phyloP scores from a whole-genome alignment of 352 stramenopile species.

The Thraustochytrium sp. region DNA sequence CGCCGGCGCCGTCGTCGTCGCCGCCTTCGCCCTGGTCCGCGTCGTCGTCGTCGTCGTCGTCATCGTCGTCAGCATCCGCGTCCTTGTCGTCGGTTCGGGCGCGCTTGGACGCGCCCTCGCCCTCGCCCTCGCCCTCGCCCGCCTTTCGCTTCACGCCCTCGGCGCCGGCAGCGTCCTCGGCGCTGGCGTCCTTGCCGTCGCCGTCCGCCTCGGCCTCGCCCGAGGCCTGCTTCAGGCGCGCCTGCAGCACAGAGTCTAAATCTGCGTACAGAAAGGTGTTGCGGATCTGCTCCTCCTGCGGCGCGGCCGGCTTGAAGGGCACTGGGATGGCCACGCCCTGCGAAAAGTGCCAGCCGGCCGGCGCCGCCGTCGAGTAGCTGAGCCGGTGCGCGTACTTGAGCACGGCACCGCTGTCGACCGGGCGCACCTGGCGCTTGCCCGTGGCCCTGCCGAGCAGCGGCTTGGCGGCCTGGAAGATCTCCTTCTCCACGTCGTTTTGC shows the following conservation, averaged over 20 bases:
- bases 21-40: not conserved
- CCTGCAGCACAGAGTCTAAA: not conserved
- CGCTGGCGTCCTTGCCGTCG: not conserved
- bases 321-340: slow-evolving; percentile 12
- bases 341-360: slow-evolving; percentile 25
- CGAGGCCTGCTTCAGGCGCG: not conserved
- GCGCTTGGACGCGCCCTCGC: not conserved
- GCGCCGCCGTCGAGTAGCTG: slow-evolving; percentile 23
- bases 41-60: not conserved
- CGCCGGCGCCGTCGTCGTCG: not conserved
- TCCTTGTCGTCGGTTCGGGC: not conserved
- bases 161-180: not conserved
- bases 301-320: slow-evolving; percentile 19
- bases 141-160: not conserved
- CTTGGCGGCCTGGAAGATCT: slow-evolving; percentile 8
- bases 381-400: slow-evolving; percentile 14
- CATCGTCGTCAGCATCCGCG: not conserved
- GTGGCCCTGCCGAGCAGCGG: not conserved
- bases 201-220: not conserved
- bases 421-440: not conserved
- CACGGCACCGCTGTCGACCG: not conserved
- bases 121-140: not conserved
- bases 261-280: slow-evolving; percentile 9
- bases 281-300: slow-evolving; percentile 27
- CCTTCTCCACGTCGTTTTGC: slow-evolving; percentile 1